Base-by-base conservation (phyloP, 768 basidiomycete species). In the Amanita pallidorosea region DNA sequence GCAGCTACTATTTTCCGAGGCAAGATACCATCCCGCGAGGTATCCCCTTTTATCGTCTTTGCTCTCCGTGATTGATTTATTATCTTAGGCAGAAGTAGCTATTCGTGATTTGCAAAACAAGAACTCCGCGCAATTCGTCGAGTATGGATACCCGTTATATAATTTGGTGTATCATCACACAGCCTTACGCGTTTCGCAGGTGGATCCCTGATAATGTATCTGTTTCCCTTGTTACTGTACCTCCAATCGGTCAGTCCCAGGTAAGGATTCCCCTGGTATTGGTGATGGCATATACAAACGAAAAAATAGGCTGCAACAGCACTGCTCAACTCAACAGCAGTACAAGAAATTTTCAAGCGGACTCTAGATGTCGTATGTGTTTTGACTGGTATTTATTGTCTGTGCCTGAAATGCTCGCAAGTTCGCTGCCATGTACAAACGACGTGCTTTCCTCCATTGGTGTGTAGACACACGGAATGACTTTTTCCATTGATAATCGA, bases 181-280 rank as follows among this genome's bases (percentile, higher is more conserved):
- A 41, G 40, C 40, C 49, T 38, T 3, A 47, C 50, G 47, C 22
- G 7, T n/a, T 5, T 48, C 9, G 7, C 35, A 88, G 85, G 58
- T 90, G 89, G 90, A 90, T 92, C 56, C 89, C 89, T 6, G 90
- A 91, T 65, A 91, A 92, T 55, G 83, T 92, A 7, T 91, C 88
- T 0, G 81, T 89, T 15, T 85, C 88, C 0, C 66, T 91, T 45
- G 88, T 88, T 54, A 82, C 83, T 2, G 84, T 90, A 1, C 88
- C 89, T 4, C 89, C 89, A 23, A 83, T 88, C 9, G 89, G 88
- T 25, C 81, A 88, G 57, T 73, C 74, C 51, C 77, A 81, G 68
- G 83, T 81, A 58, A 49, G 73, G 66, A 27, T 27, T 25, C 49
- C 2, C 54, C 3, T 13, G 5, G 33, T 36, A 49, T 25, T 54